Evolutionary conservation across 2,329 filamentous ascomycete species (phyloP), one percentile per base, ranked within the genome.

Genomic region (Verticillium alfalfae): DNA sequence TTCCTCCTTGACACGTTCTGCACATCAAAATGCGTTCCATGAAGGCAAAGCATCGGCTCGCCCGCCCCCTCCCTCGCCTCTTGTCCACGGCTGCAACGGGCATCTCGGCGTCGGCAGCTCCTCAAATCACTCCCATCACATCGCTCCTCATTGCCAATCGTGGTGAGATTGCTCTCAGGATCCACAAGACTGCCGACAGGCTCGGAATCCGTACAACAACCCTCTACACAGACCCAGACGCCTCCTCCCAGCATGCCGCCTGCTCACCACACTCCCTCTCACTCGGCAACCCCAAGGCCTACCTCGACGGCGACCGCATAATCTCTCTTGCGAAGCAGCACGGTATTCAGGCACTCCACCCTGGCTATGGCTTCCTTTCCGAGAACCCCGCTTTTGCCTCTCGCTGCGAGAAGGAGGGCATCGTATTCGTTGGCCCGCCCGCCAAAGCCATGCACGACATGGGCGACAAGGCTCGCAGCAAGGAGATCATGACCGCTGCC

Each of bases 61-160:
- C 82, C 67, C 79, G 78, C 65, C 72, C 74, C 58, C 72, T 76
- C 66, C 74, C 75, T 73, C 79, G 73, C 62, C 71, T 68, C 37
- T 68, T 75, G 56, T 72, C 77, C 61, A 70, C 71, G 38, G 64
- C 71, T 60, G 68, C 69, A 22, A 54, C 58, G 34, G 26, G 26
- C 5, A 55, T 68, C 38, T 56, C 62, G 16, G 62, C 64, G 36
- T 62, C 64, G 22, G 52, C 59, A 22, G 56, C 52, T 12, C 59
- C 52, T 8, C 70, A 72, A 54, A 69, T 77, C 56, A 81, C 79
- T 15, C 82, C 85, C 36, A 85, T 88, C 67, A 88, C 87, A 61
- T 96, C 93, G 9, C 90, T 98, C 52, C 84, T 99, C 31, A 98
- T 99, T 72, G 95, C 95, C 60, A 99, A 99, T 74, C 89, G 95